Evolutionary conservation across 371 early-diverging fungal genomes (phyloP).

Genomic region (Apophysomyces trapeziformis): DNA sequence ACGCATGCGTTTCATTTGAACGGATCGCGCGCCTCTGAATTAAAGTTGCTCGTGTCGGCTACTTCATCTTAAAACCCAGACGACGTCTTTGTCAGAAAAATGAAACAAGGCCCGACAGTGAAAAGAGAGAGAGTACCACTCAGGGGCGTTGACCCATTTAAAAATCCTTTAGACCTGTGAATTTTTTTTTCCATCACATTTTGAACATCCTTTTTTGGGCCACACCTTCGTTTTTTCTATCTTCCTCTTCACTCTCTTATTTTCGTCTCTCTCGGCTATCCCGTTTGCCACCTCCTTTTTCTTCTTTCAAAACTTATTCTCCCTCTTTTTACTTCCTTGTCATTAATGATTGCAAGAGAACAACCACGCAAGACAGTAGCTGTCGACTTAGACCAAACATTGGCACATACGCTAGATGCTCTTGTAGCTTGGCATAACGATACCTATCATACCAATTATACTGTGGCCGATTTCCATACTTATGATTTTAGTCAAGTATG

Average conservation of each 20-base stretch:
- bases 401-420: constrained; percentile 51
- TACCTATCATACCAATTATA: constrained; percentile 42
- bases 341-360: constrained; percentile 12
- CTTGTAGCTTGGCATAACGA: constrained; percentile 55
- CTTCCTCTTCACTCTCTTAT: neutral
- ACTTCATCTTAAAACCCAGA: neutral
- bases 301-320: neutral
- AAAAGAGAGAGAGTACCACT: neutral
- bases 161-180: neutral
- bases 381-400: constrained; percentile 56
- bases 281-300: constrained; percentile 15
- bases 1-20: neutral
- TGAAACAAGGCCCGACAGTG: neutral
- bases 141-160: neutral
- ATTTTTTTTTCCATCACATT: constrained; percentile 1
- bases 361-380: constrained; percentile 43
- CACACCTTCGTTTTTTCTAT: neutral
- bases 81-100: constrained; percentile 6
- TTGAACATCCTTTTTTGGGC: constrained; percentile 4
- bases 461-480: constrained; percentile 48
- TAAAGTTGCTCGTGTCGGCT: constrained; percentile 10
- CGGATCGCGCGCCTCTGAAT: neutral
- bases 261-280: neutral
- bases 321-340: neutral
- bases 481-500: constrained; percentile 50